Conservation (phyloP, 768 basidiomycete species). For the Collybiopsis luxurians region DNA sequence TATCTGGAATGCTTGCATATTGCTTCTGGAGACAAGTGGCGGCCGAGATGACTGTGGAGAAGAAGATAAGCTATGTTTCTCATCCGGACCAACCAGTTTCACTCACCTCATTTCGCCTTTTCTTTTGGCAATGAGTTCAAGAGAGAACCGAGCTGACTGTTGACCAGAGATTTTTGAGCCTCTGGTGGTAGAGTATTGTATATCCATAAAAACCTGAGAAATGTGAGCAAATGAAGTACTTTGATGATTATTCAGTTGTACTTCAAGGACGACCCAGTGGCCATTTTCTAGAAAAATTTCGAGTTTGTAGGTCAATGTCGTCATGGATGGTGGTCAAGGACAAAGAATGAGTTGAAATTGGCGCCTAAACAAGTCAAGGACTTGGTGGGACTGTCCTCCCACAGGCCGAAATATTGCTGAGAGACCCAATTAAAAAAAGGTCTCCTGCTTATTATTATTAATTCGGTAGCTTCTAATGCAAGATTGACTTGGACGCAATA, state of each 20-base stretch:
- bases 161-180: constrained; percentile 45
- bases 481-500: too few relatives aligned
- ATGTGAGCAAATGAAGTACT: not conserved
- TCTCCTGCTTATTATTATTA: too few relatives aligned
- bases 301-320: not conserved
- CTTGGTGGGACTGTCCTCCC: too few relatives aligned
- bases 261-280: not conserved
- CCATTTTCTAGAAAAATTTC: not conserved
- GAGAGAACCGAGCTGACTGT: constrained; percentile 47
- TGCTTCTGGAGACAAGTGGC: constrained; percentile 37
- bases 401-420: too few relatives aligned
- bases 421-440: too few relatives aligned
- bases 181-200: constrained; percentile 54
- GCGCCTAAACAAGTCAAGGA: too few relatives aligned
- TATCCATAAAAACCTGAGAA: constrained; percentile 41
- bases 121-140: constrained; percentile 41
- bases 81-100: not conserved
- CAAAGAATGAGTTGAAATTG: too few relatives aligned
- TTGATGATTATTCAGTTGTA: not conserved
- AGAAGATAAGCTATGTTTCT: not conserved
- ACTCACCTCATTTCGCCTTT: constrained; percentile 32
- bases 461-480: too few relatives aligned
- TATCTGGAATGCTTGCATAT: constrained; percentile 39
- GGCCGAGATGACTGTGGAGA: constrained; percentile 29
- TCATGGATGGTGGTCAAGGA: too few relatives aligned